Evolutionary conservation across 163 green algal genomes (phyloP).

Genomic region (Smithsoniella earleae): DNA sequence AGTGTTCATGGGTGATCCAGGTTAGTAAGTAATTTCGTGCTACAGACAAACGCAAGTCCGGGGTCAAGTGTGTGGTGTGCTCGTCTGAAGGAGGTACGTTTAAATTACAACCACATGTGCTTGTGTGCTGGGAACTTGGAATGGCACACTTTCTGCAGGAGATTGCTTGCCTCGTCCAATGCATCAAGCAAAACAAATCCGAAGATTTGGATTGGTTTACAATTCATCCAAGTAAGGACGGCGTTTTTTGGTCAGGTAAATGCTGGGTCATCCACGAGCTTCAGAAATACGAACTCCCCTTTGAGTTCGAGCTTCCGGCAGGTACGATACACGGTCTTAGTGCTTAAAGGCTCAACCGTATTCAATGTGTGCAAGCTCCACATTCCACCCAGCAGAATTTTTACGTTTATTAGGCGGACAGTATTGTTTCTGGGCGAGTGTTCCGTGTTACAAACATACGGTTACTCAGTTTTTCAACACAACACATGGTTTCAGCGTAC

Average conservation of each 20-base stretch:
- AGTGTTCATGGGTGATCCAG: too few relatives aligned
- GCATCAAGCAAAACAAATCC: constrained; percentile 90
- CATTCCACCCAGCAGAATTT: too few relatives aligned
- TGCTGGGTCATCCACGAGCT: constrained; percentile 90
- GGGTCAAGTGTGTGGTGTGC: constrained; percentile 85
- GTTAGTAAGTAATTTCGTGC: too few relatives aligned
- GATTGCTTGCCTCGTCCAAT: constrained; percentile 77
- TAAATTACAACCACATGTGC: too few relatives aligned
- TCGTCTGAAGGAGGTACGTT: constrained; percentile 86
- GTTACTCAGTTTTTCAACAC: too few relatives aligned
- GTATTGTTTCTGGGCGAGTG: too few relatives aligned
- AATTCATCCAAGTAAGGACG: constrained; percentile 60
- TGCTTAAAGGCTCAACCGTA: too few relatives aligned
- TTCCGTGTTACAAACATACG: too few relatives aligned
- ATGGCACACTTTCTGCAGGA: constrained; percentile 46
- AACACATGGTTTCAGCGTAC: constrained; percentile 75
- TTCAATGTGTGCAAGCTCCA: too few relatives aligned
- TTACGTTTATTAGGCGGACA: too few relatives aligned
- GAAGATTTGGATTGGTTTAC: constrained; percentile 94
- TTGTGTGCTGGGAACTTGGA: too few relatives aligned
- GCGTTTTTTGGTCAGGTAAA: constrained; percentile 57
- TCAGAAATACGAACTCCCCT: constrained; percentile 93
- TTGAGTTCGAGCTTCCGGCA: constrained; percentile 95
- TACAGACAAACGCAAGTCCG: constrained; percentile 63
- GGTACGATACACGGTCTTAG: too few relatives aligned